phyloP scores from a whole-genome alignment of 2,329 filamentous ascomycete species.

The Botrytis porri region DNA sequence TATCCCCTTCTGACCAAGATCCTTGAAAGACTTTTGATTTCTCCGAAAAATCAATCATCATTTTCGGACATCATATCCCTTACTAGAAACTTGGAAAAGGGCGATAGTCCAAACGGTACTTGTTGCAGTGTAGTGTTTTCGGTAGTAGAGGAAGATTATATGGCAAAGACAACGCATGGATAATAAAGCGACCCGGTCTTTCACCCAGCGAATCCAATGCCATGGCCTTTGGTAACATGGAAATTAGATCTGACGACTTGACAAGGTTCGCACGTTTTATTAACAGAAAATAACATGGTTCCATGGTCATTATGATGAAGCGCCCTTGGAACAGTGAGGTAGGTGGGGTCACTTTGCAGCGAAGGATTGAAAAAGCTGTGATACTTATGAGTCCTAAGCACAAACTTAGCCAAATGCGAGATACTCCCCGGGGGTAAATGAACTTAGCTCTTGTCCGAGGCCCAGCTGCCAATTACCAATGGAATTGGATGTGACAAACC shows the following conservation, averaged over 20 bases:
- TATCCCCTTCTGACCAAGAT: not conserved
- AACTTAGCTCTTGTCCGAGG: constrained; percentile 11
- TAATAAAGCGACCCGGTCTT: constrained; percentile 16
- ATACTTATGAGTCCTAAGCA: constrained; percentile 17
- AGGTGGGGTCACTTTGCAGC: constrained; percentile 12
- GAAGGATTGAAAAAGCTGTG: constrained; percentile 20
- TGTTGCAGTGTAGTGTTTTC: not conserved
- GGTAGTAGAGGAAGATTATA: constrained; percentile 1
- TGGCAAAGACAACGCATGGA: constrained; percentile 21
- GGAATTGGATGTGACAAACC: not conserved
- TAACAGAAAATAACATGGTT: constrained; percentile 1
- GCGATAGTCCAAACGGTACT: constrained; percentile 1
- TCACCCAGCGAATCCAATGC: constrained; percentile 26
- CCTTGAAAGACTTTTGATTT: not conserved
- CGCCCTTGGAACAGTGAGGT: constrained; percentile 4
- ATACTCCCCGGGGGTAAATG: constrained; percentile 1
- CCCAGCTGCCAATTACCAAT: constrained; percentile 5
- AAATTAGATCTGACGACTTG: constrained; percentile 28
- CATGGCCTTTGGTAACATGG: constrained; percentile 24
- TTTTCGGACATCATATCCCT: constrained; percentile 5
- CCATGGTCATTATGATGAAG: constrained; percentile 6
- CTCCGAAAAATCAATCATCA: not conserved
- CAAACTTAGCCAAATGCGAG: constrained; percentile 19
- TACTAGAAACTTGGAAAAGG: not conserved
- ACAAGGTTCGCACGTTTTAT: constrained; percentile 27